Base-by-base conservation (phyloP, 176 grass and related monocot genomes). In the Cymbopogon citratus region DNA sequence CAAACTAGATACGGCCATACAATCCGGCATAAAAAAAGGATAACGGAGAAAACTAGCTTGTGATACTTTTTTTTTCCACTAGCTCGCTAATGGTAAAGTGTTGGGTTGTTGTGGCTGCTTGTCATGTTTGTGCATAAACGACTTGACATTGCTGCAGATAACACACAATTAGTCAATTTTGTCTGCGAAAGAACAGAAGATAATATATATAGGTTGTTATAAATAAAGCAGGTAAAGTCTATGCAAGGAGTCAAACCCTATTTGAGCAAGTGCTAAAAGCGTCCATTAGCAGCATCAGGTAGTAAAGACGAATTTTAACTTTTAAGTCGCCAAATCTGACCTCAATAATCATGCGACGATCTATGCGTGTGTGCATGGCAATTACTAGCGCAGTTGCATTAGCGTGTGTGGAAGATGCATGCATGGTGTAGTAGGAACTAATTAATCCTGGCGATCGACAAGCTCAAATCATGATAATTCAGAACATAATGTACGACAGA, bases 1-100 rank as follows among this genome's bases (percentile, higher is more conserved):
- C 56, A 44, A 84, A 67, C 36, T 69, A 75, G 35, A 34, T 1
- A 68, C 71, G 59, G 25, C 73, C 35, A 59, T 64, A 68, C 82
- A 56, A 41, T 41, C 63, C 7, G 7, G 48, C 72, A 18, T 31
- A 13, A 36, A 75, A 66, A 63, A 66, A 62, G 5, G 12, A 54
- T 40, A 40, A 40, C 38, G 7, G 38, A 40, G 33, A 39, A 18
- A 84, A 63, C 29, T 9, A 23, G 13, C 6, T 57, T 34, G 35
- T 69, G 48, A 7, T 46, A 68, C 63, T 45, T 76, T 76, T 31
- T 76, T 76, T 57, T 66, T n/a, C n/a, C 43, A 29, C 57, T 12
- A 24, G 21, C 39, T 64, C 25, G 69, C 57, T 82, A 73, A 46
- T 64, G 57, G 69, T 12, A 25, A n/a, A n/a, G 5, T 23, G 21